Conservation (phyloP, 352 stramenopile species). For the Globisporangium echinulatum region DNA sequence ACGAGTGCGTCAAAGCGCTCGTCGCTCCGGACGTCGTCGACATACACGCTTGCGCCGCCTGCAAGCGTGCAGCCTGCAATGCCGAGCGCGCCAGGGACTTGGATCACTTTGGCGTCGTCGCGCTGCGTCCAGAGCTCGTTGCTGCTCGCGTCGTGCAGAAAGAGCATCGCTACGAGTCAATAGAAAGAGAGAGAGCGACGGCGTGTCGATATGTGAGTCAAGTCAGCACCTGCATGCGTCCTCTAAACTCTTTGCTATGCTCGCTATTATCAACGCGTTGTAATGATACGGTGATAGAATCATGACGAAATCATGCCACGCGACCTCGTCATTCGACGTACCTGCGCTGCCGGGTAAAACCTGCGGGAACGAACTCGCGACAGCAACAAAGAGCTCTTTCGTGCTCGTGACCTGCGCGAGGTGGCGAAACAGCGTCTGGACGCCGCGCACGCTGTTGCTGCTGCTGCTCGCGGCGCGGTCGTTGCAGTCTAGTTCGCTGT, state of each 20-base stretch:
- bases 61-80: conserved; percentile 48
- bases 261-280: too few relatives aligned
- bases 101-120: conserved; percentile 32
- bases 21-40: conserved; percentile 35
- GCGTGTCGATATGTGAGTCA: too few relatives aligned
- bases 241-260: too few relatives aligned
- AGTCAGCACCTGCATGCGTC: too few relatives aligned
- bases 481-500: background rate
- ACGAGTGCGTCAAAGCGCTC: conserved; percentile 56
- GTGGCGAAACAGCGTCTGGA: conserved; percentile 46
- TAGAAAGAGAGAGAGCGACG: too few relatives aligned
- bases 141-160: conserved; percentile 48
- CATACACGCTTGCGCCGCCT: conserved; percentile 24
- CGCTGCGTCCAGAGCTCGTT: conserved; percentile 68
- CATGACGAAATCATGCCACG: background rate
- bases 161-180: conserved; percentile 31
- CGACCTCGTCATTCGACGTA: conserved; percentile 5
- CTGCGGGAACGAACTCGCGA: conserved; percentile 31
- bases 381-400: conserved; percentile 37
- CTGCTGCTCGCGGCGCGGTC: conserved; percentile 8
- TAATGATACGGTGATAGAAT: too few relatives aligned
- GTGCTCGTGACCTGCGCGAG: conserved; percentile 24
- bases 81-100: conserved; percentile 45
- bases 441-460: conserved; percentile 6
- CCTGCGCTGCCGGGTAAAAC: conserved; percentile 32